These are phyloP conservation scores for Cicer bijugum DNA, from an alignment of 306 rosid species.

Conservation along the genomic window DNA sequence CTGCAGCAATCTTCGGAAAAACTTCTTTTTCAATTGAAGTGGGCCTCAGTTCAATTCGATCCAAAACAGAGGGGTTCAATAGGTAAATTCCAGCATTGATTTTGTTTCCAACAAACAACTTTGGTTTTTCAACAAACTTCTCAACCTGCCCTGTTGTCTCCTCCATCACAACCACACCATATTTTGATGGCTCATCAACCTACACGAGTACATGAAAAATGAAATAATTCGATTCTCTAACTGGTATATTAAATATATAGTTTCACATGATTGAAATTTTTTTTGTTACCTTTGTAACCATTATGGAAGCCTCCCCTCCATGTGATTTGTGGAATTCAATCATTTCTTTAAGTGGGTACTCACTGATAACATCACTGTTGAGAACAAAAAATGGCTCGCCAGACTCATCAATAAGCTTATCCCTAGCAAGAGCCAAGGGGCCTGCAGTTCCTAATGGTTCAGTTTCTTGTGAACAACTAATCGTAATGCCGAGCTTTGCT, in stretches of 20 bases:
- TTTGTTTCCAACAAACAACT: slow-evolving; percentile 96
- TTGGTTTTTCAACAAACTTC: slow-evolving; percentile 95
- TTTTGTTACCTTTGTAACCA: slow-evolving; percentile 93
- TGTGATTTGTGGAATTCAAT: slow-evolving; percentile 86
- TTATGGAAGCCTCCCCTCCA: slow-evolving; percentile 98
- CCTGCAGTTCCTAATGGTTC: slow-evolving; percentile 99
- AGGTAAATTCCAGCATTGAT: slow-evolving; percentile 98
- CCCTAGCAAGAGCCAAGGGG: slow-evolving; percentile 98
- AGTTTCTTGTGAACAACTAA: slow-evolving; percentile 98
- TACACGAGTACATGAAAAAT: slow-evolving; percentile 51
- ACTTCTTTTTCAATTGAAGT: slow-evolving; percentile 99
- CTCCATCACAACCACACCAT: slow-evolving; percentile 95
- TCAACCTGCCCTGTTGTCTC: slow-evolving; percentile 89
- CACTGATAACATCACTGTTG: slow-evolving; percentile 98
- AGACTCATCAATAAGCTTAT: slow-evolving; percentile 77
- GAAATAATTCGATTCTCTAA: slow-evolving; percentile 20
- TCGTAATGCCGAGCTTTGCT: slow-evolving; percentile 85
- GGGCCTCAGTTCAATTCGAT: slow-evolving; percentile 86
- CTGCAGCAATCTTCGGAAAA: slow-evolving; percentile 89
- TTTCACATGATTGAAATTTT: slow-evolving; percentile 9
- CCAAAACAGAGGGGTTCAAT: slow-evolving; percentile 85
- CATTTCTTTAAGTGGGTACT: slow-evolving; percentile 91
- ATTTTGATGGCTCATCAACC: slow-evolving; percentile 99
- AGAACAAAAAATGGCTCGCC: slow-evolving; percentile 98
- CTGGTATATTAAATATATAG: slow-evolving; percentile 1